Base-by-base conservation (phyloP, 2,329 filamentous ascomycete genomes). In the Aspergillus udagawae region DNA sequence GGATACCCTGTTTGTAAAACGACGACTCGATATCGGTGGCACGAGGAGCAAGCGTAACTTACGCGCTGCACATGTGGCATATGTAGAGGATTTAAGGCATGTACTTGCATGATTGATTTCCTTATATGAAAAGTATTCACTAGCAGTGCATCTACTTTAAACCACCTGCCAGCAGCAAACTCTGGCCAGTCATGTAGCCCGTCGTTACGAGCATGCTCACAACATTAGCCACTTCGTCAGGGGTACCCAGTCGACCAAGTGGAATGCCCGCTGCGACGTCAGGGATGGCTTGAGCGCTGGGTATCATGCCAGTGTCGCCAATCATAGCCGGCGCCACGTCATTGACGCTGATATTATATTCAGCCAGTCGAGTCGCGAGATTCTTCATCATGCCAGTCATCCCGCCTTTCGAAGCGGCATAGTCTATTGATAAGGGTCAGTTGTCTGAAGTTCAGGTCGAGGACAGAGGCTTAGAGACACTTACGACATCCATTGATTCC, bases 271-370 rank as follows among this genome's bases (percentile, higher is more conserved):
- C 80, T 25, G 84, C 82, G 61, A 86, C 81, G 0, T 84, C 84
- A 0, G 84, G 79, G 52, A 82, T 82, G 21, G 81, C 80, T 60
- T 82, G 79, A 44, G 81, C 81, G 58, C 83, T 78, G 1, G 83
- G 82, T 45, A 87, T 84, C 83, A 87, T 83, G 1, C 83, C 83
- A 2, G 83, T 86, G 23, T 83, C 81, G 3, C 84, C 85, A 61
- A 88, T 87, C 84, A 88, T 87, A 2, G 85, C 86, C 0, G 86
- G 86, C 3, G 84, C 83, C n/a, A 88, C 83, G 60, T 87, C 85
- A 58, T 88, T 88, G 56, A 87, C 83, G 14, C 84, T 86, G 63
- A 88, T 85, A 32, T 85, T 84, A 63, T 79, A 79, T 55, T 80
- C 77, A 1, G 83, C 85, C 23, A 87, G 78, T 49, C 83, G 82